Percentiles rank a stretch among this genome's conserved stretches.
Conservation (phyloP, 768 basidiomycete genomes). For the Crepidotus variabilis region DNA sequence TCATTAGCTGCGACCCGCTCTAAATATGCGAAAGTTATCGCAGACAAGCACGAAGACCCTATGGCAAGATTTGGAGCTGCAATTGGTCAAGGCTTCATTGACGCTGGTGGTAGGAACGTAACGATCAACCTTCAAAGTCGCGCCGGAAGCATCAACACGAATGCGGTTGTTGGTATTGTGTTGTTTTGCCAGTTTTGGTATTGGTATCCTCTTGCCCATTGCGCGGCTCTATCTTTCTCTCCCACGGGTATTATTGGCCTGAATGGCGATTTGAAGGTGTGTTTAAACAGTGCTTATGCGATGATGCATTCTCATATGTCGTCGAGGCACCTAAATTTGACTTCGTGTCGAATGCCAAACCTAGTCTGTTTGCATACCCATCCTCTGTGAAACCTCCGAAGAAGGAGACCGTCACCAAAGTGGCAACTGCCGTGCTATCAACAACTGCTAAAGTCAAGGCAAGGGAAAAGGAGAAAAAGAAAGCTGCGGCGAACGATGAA, state of each 20-base stretch:
- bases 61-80: conserved; percentile 98
- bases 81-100: conserved; percentile 94
- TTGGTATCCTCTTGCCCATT: conserved; percentile 98
- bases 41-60: conserved; percentile 97
- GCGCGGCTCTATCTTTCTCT: conserved; percentile 87
- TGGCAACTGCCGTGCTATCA: conserved; percentile 91
- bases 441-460: conserved; percentile 98
- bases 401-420: conserved; percentile 89
- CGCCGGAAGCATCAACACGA: conserved; percentile 90
- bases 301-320: conserved; percentile 5
- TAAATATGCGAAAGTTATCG: conserved; percentile 85
- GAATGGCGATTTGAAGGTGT: conserved; percentile 79
- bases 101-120: conserved; percentile 95
- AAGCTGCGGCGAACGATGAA: conserved; percentile 79
- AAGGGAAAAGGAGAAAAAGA: conserved; percentile 88
- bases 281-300: neutral
- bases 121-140: conserved; percentile 92
- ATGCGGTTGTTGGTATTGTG: conserved; percentile 95
- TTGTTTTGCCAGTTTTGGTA: conserved; percentile 99
- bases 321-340: conserved; percentile 88
- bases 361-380: conserved; percentile 92
- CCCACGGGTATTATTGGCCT: conserved; percentile 95
- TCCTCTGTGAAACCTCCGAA: conserved; percentile 81
- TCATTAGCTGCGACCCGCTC: conserved; percentile 77
- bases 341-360: conserved; percentile 84